phyloP scores from a whole-genome alignment of 345 rosid species.

The Salix arbutifolia region DNA sequence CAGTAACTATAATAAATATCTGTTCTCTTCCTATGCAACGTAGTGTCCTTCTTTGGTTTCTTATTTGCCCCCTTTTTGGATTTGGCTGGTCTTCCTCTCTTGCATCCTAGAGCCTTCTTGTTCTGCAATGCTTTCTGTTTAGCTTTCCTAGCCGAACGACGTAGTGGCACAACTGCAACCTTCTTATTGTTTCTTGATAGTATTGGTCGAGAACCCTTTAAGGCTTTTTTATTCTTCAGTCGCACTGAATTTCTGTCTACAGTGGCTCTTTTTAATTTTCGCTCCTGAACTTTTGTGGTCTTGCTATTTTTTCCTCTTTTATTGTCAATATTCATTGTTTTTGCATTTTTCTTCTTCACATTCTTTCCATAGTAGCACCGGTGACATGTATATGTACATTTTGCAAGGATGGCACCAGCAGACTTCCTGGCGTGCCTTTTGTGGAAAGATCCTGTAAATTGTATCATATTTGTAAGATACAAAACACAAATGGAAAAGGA shows the following conservation, averaged over 20 bases:
- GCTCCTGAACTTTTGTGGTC: constrained; percentile 36
- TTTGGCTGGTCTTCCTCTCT: constrained; percentile 45
- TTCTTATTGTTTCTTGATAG: constrained; percentile 42
- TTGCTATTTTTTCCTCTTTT: constrained; percentile 36
- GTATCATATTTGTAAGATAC: constrained; percentile 11
- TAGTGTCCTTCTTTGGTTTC: constrained; percentile 31
- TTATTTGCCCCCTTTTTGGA: constrained; percentile 38
- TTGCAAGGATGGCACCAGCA: constrained; percentile 35
- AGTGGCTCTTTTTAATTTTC: constrained; percentile 32
- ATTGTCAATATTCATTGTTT: constrained; percentile 30
- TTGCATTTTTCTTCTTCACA: constrained; percentile 32
- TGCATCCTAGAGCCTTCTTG: constrained; percentile 34
- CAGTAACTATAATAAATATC: constrained; percentile 54
- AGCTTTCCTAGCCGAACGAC: constrained; percentile 72
- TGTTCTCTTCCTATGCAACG: constrained; percentile 63
- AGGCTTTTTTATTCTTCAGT: constrained; percentile 17
- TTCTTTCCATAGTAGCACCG: constrained; percentile 47
- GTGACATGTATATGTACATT: constrained; percentile 56
- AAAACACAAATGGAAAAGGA: constrained; percentile 6
- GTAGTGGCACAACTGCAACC: constrained; percentile 58
- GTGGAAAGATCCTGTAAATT: constrained; percentile 70
- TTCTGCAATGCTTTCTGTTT: constrained; percentile 43
- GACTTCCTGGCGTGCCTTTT: constrained; percentile 69
- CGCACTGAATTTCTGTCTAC: constrained; percentile 33
- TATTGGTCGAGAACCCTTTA: constrained; percentile 8